These are phyloP conservation scores for Hymenochaete sp. DNA, from an alignment of 1,284 basidiomycete genomes.

Conservation along the genomic window DNA sequence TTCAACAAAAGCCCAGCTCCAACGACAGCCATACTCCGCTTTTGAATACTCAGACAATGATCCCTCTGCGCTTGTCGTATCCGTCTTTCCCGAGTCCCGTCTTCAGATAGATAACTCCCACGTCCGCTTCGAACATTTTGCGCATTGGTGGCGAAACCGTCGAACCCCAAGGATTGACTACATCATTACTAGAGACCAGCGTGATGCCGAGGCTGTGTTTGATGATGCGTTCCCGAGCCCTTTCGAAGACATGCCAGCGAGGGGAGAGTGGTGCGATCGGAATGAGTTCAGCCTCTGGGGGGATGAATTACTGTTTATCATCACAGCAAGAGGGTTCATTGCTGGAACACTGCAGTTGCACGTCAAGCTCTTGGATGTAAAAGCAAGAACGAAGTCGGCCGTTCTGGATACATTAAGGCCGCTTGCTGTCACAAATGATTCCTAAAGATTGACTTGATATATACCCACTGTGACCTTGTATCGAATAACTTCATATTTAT, in stretches of 20 bases:
- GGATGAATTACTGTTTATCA: constrained; percentile 18
- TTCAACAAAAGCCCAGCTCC: constrained; percentile 13
- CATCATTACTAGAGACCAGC: constrained; percentile 4
- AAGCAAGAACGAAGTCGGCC: constrained; percentile 15
- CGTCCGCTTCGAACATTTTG: constrained; percentile 16
- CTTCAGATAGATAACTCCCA: constrained; percentile 8
- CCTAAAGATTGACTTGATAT: neutral
- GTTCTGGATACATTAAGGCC: constrained; percentile 16
- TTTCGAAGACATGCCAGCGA: constrained; percentile 7
- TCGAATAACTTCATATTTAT: too few species aligned
- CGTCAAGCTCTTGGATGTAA: constrained; percentile 18
- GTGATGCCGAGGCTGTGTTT: constrained; percentile 14
- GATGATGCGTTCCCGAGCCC: constrained; percentile 14
- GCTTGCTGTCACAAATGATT: neutral
- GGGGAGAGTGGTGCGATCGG: constrained; percentile 12
- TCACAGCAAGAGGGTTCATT: constrained; percentile 16
- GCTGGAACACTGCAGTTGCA: constrained; percentile 19
- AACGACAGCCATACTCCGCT: constrained; percentile 16
- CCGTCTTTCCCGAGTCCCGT: constrained; percentile 17
- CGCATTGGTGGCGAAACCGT: constrained; percentile 16
- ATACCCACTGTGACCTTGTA: constrained; percentile 1
- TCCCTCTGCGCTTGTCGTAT: constrained; percentile 11
- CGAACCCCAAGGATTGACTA: constrained; percentile 2
- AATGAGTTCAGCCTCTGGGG: constrained; percentile 18
- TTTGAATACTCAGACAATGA: constrained; percentile 16